A percentile compares a stretch with the other conserved stretches of the same genome.
These are phyloP conservation scores for Boletus rubescentipes DNA, from an alignment of 768 basidiomycete species.

Conservation along the genomic window DNA sequence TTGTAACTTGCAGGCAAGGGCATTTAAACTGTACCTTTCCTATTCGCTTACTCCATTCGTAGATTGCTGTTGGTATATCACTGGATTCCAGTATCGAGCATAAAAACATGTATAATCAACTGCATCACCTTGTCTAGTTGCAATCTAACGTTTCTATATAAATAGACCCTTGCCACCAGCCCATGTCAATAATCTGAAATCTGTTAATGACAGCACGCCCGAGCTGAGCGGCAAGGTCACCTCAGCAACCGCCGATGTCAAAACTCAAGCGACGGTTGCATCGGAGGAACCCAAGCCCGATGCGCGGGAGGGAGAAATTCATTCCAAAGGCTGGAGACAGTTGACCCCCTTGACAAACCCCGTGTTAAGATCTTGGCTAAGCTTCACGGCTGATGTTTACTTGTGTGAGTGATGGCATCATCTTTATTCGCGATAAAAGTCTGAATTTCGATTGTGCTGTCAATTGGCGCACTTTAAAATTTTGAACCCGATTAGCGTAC, in stretches of 20 bases:
- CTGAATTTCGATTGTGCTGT: slow-evolving; percentile 1
- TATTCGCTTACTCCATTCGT: not conserved
- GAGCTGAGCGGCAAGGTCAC: not conserved
- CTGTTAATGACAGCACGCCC: not conserved
- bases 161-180: slow-evolving; percentile 20
- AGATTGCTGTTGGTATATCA: slow-evolving; percentile 31
- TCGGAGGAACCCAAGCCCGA: not conserved
- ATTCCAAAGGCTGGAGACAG: not conserved
- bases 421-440: not conserved
- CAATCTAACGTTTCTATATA: slow-evolving; percentile 22
- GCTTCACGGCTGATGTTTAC: slow-evolving; percentile 49
- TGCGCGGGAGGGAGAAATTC: not conserved
- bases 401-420: slow-evolving; percentile 44
- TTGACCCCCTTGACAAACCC: not conserved
- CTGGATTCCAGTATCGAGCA: slow-evolving; percentile 21
- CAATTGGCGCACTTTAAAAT: not conserved
- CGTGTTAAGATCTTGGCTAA: slow-evolving; percentile 19
- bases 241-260: not conserved
- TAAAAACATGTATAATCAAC: slow-evolving; percentile 46
- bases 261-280: not conserved
- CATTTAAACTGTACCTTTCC: not conserved
- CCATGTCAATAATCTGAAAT: slow-evolving; percentile 5
- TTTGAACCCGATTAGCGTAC: slow-evolving; percentile 48
- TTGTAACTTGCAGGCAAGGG: slow-evolving; percentile 51
- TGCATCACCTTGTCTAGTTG: slow-evolving; percentile 38